phyloP scores from a whole-genome alignment of 2,329 filamentous ascomycete genomes.

The Trichoderma hamatum region DNA sequence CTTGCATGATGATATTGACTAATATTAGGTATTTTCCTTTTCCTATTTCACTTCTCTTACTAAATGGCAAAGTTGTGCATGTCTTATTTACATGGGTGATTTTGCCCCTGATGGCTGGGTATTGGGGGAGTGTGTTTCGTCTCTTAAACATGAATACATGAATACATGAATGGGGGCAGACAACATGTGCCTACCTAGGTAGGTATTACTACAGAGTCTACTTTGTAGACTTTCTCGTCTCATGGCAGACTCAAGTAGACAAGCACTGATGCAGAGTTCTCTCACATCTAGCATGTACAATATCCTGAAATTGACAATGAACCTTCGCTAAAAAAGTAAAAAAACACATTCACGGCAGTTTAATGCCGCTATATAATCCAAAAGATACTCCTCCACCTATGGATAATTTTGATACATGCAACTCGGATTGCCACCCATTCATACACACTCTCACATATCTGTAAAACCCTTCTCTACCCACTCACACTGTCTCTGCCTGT shows the following conservation, averaged over 20 bases:
- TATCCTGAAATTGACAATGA: conserved; percentile 11
- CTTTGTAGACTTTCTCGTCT: not conserved
- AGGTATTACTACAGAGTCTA: too few relatives aligned
- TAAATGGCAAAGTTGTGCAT: not conserved
- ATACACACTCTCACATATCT: not conserved
- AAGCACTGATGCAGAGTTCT: not conserved
- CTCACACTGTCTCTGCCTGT: not conserved
- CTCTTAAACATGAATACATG: not conserved
- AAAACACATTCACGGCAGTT: conserved; percentile 2
- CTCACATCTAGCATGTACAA: conserved; percentile 2
- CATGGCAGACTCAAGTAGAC: not conserved
- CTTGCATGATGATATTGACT: too few relatives aligned
- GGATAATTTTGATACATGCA: conserved; percentile 16
- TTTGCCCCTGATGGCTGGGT: not conserved
- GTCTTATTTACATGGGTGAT: not conserved
- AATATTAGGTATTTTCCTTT: not conserved
- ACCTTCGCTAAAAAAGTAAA: conserved; percentile 14
- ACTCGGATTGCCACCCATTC: conserved; percentile 6
- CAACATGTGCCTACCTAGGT: not conserved
- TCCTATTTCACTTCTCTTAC: not conserved
- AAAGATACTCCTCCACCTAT: not conserved
- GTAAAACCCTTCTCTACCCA: not conserved
- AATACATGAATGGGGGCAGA: not conserved
- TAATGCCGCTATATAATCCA: conserved; percentile 13
- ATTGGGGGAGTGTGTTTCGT: not conserved